A percentile compares a stretch with the other conserved stretches of the same genome.
phyloP scores from a whole-genome alignment of 805 yeast genomes.

The Cyberlindnera lachancei region DNA sequence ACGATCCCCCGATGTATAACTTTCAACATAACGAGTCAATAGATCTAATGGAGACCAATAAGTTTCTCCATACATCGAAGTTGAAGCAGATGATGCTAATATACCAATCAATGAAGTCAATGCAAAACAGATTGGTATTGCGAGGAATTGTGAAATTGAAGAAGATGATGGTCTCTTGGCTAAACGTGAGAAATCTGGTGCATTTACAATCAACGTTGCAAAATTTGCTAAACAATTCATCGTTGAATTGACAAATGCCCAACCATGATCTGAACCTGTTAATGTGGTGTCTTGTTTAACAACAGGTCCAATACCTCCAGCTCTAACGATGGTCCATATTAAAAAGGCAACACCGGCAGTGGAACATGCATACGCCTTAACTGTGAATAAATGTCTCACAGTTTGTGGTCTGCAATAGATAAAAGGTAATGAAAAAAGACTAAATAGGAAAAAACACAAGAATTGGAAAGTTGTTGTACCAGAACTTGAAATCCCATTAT shows the following conservation, averaged over 20 bases:
- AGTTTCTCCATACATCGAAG: constrained; percentile 57
- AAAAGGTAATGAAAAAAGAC: constrained; percentile 74
- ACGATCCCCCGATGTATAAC: constrained; percentile 50
- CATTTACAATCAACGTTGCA: constrained; percentile 78
- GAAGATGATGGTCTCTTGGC: constrained; percentile 50
- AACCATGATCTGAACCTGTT: constrained; percentile 56
- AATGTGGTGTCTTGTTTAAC: constrained; percentile 48
- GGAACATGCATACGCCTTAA: constrained; percentile 73
- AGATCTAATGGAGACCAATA: constrained; percentile 78
- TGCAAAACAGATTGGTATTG: constrained; percentile 74
- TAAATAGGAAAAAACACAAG: constrained; percentile 71
- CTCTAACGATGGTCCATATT: constrained; percentile 77
- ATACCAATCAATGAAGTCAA: constrained; percentile 82
- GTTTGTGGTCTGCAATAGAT: constrained; percentile 78
- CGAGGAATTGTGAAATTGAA: constrained; percentile 47
- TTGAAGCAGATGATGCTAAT: constrained; percentile 74
- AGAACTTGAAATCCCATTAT: constrained; percentile 48
- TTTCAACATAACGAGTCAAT: constrained; percentile 52
- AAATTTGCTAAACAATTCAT: constrained; percentile 84
- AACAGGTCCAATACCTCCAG: constrained; percentile 73
- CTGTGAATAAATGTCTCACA: constrained; percentile 76
- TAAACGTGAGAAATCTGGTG: constrained; percentile 86
- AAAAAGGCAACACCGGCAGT: constrained; percentile 78
- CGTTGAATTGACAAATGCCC: constrained; percentile 76
- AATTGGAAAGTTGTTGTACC: constrained; percentile 68